These are phyloP conservation scores for Mycena galericulata DNA, from an alignment of 768 basidiomycete genomes.

Conservation along the genomic window DNA sequence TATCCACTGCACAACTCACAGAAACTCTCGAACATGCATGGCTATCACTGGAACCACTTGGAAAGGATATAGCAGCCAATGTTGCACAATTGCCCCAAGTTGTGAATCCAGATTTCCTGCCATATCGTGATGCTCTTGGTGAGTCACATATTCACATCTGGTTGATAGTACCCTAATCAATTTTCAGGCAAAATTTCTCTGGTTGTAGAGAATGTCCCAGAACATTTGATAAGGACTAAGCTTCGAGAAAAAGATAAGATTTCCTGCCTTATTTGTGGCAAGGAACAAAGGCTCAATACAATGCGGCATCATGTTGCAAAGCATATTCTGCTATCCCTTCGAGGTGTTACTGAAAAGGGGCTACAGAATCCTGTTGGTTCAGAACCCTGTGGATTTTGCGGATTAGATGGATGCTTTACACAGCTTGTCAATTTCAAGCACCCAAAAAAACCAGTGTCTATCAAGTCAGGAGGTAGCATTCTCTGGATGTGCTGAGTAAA, in stretches of 20 bases:
- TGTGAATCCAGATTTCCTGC: neutral
- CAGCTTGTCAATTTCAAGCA: neutral
- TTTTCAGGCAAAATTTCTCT: neutral
- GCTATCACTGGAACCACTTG: neutral
- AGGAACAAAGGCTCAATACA: neutral
- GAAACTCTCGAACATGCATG: neutral
- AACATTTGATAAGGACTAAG: neutral
- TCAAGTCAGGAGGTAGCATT: no score
- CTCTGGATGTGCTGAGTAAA: no score
- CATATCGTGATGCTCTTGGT: neutral
- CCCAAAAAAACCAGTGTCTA: neutral
- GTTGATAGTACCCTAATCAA: neutral
- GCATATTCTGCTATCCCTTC: neutral
- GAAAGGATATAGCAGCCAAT: neutral
- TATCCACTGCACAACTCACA: neutral
- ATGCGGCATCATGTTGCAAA: neutral
- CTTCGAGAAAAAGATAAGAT: neutral
- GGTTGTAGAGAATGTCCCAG: neutral
- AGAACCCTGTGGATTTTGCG: neutral
- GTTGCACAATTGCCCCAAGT: neutral
- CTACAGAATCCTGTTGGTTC: neutral
- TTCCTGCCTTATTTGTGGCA: neutral
- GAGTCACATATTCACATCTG: neutral
- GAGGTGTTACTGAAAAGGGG: neutral
- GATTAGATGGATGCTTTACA: neutral